Evolutionary conservation across 2,329 filamentous ascomycete species (phyloP), one percentile per base, ranked within the genome.

Genomic region (Achaetomium macrosporum): DNA sequence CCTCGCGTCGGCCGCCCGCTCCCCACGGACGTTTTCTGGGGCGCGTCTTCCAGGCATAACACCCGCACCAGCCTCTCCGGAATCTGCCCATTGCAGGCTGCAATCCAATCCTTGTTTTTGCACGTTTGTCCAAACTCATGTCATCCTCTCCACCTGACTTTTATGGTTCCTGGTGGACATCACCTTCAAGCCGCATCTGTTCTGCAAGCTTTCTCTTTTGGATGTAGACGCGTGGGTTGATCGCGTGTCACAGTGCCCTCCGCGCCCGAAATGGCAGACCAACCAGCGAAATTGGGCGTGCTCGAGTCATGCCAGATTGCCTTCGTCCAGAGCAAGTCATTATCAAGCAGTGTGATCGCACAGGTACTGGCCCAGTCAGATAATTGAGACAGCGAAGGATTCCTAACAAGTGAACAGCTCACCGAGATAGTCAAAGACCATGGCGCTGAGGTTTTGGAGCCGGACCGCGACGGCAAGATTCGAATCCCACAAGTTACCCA

Each of bases 401-500:
- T 16, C 5, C 52, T 54, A 42, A 54, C 33, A 6, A 16, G 11
- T 10, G 2, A 16, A 11, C 42, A 63, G 60, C 47, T 61, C 19
- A 60, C 60, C 19, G 29, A 59, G 44, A 11, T 58, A 19, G 66
- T 79, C 31, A 57, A 67, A 53, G 72, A 76, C 12, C 73, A 79
- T 71, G 79, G 78, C 59, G 79, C 74, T 51, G 63, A 70, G 33
- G 69, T 81, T 2, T 65, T 77, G 57, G 69, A 76, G 42, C 72
- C 72, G 12, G 69, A 71, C 54, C 69, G 72, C 54, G 71, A 80
- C 59, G 77, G 76, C 60, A 71, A 72, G 13, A 65, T 81, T 13
- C 69, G 70, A 1, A 71, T 82, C 29, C 65, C 72, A 46, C 62
- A 73, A 51, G 72, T 75, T 46, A 79, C 79, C 19, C 80, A 83